These are phyloP conservation scores for Canariomyces notabilis DNA, from an alignment of 2,329 filamentous ascomycete species.

Conservation along the genomic window DNA sequence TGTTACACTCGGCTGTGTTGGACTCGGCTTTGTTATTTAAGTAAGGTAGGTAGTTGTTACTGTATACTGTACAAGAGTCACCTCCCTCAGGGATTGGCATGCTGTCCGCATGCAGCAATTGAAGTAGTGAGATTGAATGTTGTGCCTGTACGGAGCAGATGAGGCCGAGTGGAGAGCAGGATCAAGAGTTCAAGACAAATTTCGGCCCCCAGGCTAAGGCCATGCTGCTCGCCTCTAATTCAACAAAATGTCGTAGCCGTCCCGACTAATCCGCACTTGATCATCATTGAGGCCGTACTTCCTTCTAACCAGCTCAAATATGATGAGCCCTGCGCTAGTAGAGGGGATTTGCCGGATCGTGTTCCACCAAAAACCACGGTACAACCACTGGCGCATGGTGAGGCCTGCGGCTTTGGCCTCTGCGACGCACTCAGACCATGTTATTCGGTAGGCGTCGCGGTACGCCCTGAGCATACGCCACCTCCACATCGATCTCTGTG, in stretches of 20 bases:
- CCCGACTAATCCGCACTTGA: constrained; percentile 59
- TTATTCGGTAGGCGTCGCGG: constrained; percentile 66
- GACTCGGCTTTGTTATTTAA: too few relatives aligned
- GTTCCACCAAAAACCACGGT: constrained; percentile 66
- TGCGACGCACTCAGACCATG: constrained; percentile 54
- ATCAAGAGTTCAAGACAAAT: too few relatives aligned
- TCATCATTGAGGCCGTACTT: constrained; percentile 64
- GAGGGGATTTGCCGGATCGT: constrained; percentile 71
- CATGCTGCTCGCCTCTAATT: too few relatives aligned
- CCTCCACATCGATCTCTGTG: constrained; percentile 25
- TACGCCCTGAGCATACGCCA: constrained; percentile 60
- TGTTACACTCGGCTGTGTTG: too few relatives aligned
- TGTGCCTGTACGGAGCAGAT: too few relatives aligned
- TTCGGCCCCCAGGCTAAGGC: too few relatives aligned
- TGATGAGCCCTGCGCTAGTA: constrained; percentile 71
- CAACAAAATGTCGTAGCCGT: constrained; percentile 67
- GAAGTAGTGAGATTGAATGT: too few relatives aligned
- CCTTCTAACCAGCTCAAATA: constrained; percentile 69
- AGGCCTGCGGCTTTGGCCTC: constrained; percentile 53
- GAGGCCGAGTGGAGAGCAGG: too few relatives aligned
- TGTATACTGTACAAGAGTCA: too few relatives aligned
- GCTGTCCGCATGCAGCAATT: too few relatives aligned
- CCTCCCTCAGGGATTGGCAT: too few relatives aligned
- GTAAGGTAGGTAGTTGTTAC: too few relatives aligned
- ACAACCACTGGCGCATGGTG: constrained; percentile 59